Evolutionary conservation across 768 basidiomycete genomes (phyloP).

Genomic region (Amanita pseudoporphyria): DNA sequence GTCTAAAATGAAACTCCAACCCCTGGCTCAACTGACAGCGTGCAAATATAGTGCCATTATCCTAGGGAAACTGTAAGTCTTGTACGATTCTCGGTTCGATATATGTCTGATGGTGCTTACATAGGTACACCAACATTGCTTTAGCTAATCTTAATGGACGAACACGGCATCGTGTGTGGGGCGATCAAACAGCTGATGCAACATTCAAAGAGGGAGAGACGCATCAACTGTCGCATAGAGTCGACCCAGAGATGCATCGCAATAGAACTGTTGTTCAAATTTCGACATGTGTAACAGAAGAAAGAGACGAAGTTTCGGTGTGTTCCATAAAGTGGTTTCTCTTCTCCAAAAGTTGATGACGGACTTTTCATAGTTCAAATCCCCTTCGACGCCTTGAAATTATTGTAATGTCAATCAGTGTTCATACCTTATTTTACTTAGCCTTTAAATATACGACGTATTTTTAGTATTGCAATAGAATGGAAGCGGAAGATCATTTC

Average conservation of each 20-base stretch:
- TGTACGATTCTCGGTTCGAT: not conserved
- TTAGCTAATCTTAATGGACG: conserved; percentile 9
- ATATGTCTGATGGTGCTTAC: not conserved
- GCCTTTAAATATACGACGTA: no score
- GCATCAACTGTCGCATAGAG: not conserved
- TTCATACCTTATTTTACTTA: no score
- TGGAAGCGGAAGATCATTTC: no score
- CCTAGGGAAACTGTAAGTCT: conserved; percentile 5
- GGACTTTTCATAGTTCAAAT: no score
- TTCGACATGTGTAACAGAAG: conserved; percentile 3
- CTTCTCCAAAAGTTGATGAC: no score
- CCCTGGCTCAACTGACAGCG: not conserved
- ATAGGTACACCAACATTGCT: conserved; percentile 6
- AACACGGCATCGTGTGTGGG: conserved; percentile 1
- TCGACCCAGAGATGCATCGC: not conserved
- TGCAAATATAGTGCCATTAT: conserved; percentile 1
- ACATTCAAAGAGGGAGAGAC: not conserved
- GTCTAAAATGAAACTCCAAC: not conserved
- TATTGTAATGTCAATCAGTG: no score
- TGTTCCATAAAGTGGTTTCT: not conserved
- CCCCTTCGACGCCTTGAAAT: no score
- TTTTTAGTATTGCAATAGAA: no score
- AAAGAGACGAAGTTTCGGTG: not conserved
- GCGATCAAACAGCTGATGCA: not conserved
- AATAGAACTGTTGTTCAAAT: conserved; percentile 1